Percentiles rank a stretch among this genome's conserved stretches.
Conservation (phyloP, 352 stramenopile genomes). For the Phytophthora tentaculata region DNA sequence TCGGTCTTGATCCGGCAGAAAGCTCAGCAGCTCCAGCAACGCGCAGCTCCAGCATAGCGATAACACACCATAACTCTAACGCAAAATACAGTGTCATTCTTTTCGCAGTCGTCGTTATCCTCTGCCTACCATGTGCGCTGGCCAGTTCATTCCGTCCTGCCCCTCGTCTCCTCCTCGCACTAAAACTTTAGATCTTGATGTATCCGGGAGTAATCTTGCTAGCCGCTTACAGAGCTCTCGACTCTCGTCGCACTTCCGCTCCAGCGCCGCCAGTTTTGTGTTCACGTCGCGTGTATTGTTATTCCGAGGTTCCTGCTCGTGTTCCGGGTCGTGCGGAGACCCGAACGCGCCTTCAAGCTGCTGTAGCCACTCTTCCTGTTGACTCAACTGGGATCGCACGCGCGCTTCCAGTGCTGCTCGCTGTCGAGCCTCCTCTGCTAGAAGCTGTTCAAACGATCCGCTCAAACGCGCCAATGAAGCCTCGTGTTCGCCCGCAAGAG, state of each 20-base stretch:
- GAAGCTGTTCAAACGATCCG: conserved; percentile 65
- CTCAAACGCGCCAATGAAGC: conserved; percentile 73
- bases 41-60: conserved; percentile 5
- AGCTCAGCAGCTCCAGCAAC: conserved; percentile 13
- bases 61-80: background rate
- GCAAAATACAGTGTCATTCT: conserved; percentile 30
- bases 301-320: conserved; percentile 20
- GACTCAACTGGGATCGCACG: conserved; percentile 58
- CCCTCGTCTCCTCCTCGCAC: conserved; percentile 23
- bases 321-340: conserved; percentile 51
- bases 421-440: conserved; percentile 69
- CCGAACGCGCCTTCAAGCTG: conserved; percentile 77
- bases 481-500: conserved; percentile 73
- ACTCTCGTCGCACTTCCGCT: conserved; percentile 41
- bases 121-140: conserved; percentile 37
- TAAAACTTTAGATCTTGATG: conserved; percentile 2
- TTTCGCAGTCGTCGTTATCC: conserved; percentile 26
- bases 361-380: conserved; percentile 84
- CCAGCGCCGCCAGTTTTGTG: conserved; percentile 26
- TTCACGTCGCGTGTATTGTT: conserved; percentile 19
- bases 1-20: conserved; percentile 36
- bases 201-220: conserved; percentile 22
- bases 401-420: conserved; percentile 64
- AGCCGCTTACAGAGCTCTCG: conserved; percentile 27
- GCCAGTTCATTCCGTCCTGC: conserved; percentile 29